Percentiles rank a stretch among this genome's conserved stretches.
These are phyloP conservation scores for Monosporozyma yasuniensis DNA, from an alignment of 805 yeast genomes.

Conservation along the genomic window DNA sequence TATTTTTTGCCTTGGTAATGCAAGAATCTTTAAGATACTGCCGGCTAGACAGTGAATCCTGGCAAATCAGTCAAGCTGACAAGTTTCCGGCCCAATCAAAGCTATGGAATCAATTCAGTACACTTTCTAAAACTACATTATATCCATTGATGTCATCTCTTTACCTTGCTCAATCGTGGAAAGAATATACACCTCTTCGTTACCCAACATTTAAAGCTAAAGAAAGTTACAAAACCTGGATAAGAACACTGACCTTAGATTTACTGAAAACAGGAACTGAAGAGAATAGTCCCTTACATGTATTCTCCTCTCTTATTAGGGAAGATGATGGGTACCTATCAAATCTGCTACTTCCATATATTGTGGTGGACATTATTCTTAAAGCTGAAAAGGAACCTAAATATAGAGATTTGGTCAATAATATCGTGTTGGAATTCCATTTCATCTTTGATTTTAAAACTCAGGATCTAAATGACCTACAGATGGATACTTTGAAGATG, in stretches of 20 bases:
- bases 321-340: constrained; percentile 65
- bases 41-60: constrained; percentile 34
- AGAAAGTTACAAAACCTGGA: constrained; percentile 61
- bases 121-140: constrained; percentile 60
- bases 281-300: constrained; percentile 42
- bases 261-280: constrained; percentile 37
- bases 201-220: constrained; percentile 60
- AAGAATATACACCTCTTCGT: constrained; percentile 35
- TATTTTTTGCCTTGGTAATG: constrained; percentile 77
- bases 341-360: constrained; percentile 68
- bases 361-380: constrained; percentile 54
- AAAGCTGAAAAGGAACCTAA: constrained; percentile 37
- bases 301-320: constrained; percentile 55
- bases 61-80: constrained; percentile 25
- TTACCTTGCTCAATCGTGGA: constrained; percentile 51
- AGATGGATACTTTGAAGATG: constrained; percentile 49
- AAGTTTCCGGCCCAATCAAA: constrained; percentile 24
- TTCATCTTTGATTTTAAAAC: constrained; percentile 45
- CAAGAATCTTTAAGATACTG: constrained; percentile 72
- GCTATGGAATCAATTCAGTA: constrained; percentile 57
- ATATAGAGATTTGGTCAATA: constrained; percentile 33
- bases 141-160: constrained; percentile 68
- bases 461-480: constrained; percentile 39
- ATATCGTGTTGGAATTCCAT: constrained; percentile 51
- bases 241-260: constrained; percentile 59